Evolutionary conservation across 257 asterid genomes (phyloP), one percentile per base, ranked within the genome.

Genomic region (Thymus mandschuricus): DNA sequence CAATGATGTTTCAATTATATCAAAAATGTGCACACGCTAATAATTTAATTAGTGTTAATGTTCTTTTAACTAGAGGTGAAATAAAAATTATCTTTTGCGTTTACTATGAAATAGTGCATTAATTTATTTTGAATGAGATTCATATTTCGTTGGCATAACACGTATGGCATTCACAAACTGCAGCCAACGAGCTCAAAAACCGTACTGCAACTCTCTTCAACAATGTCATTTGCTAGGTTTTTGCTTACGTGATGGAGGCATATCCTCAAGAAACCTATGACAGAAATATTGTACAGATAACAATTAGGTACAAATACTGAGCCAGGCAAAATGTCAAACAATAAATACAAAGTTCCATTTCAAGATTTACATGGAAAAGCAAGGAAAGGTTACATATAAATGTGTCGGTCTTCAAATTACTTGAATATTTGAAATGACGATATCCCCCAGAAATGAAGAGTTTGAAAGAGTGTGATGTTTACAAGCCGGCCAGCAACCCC

Each of bases 181-280:
- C 64, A n/a, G 50, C 8, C 8, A 51, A 7, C 27, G 29, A 41
- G 54, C 40, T 15, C 33, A 4, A 68, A 56, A 46, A 21, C 6
- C 33, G 46, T 9, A 21, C 41, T 51, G 10, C 15, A 44, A 59
- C 34, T 35, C 78, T 29, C 50, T 28, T 49, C 29, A 30, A 61
- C 21, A 57, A 51, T 69, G 60, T 75, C 74, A 61, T 44, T 31
- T 58, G 56, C 34, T 72, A 46, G 76, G 66, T 80, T 77, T 85
- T 78, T 64, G 81, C 81, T 73, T 79, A 55, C 73, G 80, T 46
- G 66, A 60, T 31, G 80, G 81, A 71, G 79, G 59, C 65, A 54
- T 74, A 38, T 78, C 90, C 65, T 66, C 73, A 48, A 29, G 64
- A 78, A 81, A 83, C 83, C 93, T 87, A 40, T 43, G 57, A 73